Percentiles rank a stretch among this genome's conserved stretches.
phyloP scores from a whole-genome alignment of 345 rosid species.

The Clarkia xantiana region DNA sequence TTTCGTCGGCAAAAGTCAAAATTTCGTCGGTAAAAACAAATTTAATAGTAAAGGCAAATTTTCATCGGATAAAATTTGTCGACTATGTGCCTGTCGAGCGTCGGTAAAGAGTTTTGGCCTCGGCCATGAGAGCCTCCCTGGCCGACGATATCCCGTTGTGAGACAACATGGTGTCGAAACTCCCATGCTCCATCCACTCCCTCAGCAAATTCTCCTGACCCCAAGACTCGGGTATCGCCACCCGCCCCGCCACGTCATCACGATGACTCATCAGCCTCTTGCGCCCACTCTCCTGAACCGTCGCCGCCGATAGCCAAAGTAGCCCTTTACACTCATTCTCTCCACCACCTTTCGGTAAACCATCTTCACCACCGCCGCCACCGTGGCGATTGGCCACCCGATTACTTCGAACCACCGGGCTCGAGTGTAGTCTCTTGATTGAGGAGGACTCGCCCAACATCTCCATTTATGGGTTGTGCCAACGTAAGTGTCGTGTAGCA shows the following conservation, averaged over 20 bases:
- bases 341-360: neutral
- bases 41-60: too few species aligned
- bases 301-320: neutral
- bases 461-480: too few species aligned
- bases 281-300: conserved; percentile 16
- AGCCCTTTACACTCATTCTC: neutral
- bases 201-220: conserved; percentile 42
- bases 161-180: conserved; percentile 34
- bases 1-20: too few species aligned
- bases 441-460: too few species aligned
- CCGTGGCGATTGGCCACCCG: neutral
- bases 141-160: conserved; percentile 45
- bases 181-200: conserved; percentile 51
- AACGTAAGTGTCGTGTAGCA: neutral
- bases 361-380: neutral
- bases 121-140: conserved; percentile 44
- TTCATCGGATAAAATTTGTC: too few species aligned
- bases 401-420: neutral
- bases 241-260: conserved; percentile 39
- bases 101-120: too few species aligned
- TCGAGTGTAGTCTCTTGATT: too few species aligned
- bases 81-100: too few species aligned
- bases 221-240: conserved; percentile 53
- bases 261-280: conserved; percentile 56
- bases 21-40: too few species aligned